phyloP scores from a whole-genome alignment of 164 flowering plant genomes.

The Amborella trichopoda region DNA sequence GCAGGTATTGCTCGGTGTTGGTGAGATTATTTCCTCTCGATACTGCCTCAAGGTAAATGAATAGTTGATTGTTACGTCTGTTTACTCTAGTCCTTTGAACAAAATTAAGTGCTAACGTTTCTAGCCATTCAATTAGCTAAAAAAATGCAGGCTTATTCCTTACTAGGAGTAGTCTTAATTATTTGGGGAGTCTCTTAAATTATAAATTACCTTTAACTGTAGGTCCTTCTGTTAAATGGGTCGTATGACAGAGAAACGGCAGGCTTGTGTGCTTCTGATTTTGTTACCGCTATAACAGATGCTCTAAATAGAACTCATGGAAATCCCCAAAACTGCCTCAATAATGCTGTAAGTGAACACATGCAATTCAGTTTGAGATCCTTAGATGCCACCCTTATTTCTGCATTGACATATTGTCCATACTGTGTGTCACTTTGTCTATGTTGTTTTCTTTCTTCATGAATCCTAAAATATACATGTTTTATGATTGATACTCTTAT shows the following conservation, averaged over 20 bases:
- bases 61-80: no score
- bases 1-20: conserved; percentile 80
- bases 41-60: conserved; percentile 91
- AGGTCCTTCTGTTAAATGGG: conserved; percentile 93
- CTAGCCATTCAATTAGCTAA: no score
- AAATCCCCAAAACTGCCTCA: conserved; percentile 44
- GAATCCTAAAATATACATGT: background rate
- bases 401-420: background rate
- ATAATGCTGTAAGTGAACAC: conserved; percentile 44
- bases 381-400: background rate
- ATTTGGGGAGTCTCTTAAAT: no score
- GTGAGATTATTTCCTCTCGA: conserved; percentile 73
- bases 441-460: background rate
- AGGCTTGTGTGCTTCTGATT: conserved; percentile 69
- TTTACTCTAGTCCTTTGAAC: no score
- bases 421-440: background rate
- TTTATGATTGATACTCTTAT: background rate
- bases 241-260: conserved; percentile 78
- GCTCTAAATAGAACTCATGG: conserved; percentile 84
- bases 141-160: no score
- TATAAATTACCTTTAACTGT: background rate
- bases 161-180: no score
- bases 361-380: background rate
- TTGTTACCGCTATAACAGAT: conserved; percentile 88
- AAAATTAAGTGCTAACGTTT: no score